Conservation (phyloP, 2,329 filamentous ascomycete species). For the Dactylonectria estremocensis region DNA sequence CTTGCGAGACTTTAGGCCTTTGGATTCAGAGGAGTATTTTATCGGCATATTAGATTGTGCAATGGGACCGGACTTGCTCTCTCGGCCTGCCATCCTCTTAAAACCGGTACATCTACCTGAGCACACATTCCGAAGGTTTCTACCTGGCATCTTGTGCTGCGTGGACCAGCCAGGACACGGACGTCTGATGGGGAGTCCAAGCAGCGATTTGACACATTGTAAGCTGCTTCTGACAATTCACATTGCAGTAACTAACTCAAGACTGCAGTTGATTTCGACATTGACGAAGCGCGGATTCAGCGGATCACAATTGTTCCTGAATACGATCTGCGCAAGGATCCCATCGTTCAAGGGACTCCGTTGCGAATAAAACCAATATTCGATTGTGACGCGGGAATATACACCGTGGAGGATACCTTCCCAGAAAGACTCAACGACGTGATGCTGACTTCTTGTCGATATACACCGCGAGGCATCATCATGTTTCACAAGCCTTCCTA, state of each 20-base stretch:
- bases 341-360: conserved; percentile 16
- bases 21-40: conserved; percentile 17
- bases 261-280: conserved; percentile 16
- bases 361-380: conserved; percentile 15
- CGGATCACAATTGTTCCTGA: conserved; percentile 19
- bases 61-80: conserved; percentile 15
- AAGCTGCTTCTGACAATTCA: not conserved
- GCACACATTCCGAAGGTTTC: conserved; percentile 17
- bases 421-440: conserved; percentile 11
- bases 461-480: conserved; percentile 16
- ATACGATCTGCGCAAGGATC: conserved; percentile 24
- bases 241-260: not conserved
- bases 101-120: conserved; percentile 11
- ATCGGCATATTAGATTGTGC: conserved; percentile 26
- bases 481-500: conserved; percentile 23
- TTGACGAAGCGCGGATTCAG: not conserved
- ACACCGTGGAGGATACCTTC: conserved; percentile 18
- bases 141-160: conserved; percentile 20
- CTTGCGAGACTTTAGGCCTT: conserved; percentile 9
- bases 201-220: not conserved
- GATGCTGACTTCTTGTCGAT: conserved; percentile 9
- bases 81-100: conserved; percentile 16
- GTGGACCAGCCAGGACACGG: conserved; percentile 15
- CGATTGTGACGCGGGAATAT: conserved; percentile 10
- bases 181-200: not conserved